Conservation (phyloP, 2,329 filamentous ascomycete genomes). For the Apiospora saccharicola region DNA sequence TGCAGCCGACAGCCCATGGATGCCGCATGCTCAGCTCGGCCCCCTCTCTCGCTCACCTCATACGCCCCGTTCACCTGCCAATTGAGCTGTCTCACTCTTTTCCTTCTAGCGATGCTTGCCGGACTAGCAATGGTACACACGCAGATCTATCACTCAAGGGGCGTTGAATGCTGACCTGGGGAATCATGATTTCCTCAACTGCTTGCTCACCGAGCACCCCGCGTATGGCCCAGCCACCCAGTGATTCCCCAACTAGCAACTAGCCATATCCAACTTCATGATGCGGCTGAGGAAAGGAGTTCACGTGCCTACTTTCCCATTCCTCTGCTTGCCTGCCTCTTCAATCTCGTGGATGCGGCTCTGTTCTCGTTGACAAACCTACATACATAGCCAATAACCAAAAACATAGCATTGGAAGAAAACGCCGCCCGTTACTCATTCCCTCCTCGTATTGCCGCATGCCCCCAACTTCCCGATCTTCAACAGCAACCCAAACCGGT, state of each 20-base stretch:
- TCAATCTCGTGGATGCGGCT: not conserved
- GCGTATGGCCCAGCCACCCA: not conserved
- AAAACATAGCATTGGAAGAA: not conserved
- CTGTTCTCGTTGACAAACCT: not conserved
- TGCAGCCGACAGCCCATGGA: too few relatives aligned
- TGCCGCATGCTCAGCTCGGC: not conserved
- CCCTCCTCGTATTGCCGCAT: not conserved
- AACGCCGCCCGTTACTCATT: not conserved
- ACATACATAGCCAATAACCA: not conserved
- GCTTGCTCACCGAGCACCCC: not conserved
- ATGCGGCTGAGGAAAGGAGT: not conserved
- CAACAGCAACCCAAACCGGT: not conserved
- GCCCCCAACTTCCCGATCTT: not conserved
- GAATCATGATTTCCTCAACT: not conserved
- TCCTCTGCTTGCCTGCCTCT: not conserved
- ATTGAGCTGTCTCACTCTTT: not conserved
- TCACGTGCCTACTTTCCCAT: not conserved
- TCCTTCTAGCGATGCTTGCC: not conserved
- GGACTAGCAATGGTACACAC: not conserved
- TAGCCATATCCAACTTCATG: not conserved
- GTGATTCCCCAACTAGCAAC: not conserved
- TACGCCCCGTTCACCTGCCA: not conserved
- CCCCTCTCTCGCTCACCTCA: not conserved
- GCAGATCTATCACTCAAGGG: not conserved
- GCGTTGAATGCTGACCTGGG: not conserved